Evolutionary conservation across 805 yeast genomes (phyloP).

Genomic region (Priceomyces carsonii): DNA sequence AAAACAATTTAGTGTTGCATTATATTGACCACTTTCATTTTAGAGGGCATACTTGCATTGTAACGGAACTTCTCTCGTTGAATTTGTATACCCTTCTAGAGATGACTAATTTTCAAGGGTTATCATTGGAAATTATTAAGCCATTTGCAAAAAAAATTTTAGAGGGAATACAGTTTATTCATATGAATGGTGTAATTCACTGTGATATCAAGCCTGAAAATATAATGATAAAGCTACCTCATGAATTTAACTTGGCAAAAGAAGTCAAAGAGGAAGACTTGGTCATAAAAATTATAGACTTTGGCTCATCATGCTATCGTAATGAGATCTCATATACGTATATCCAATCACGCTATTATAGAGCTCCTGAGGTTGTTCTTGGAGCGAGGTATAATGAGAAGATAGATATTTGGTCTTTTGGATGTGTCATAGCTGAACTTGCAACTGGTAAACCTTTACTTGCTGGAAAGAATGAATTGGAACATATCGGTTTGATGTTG

Average conservation of each 20-base stretch:
- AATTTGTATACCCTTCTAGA: constrained; percentile 65
- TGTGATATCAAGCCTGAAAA: constrained; percentile 90
- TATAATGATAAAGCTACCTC: constrained; percentile 54
- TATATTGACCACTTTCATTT: constrained; percentile 74
- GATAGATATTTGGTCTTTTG: constrained; percentile 55
- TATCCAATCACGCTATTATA: constrained; percentile 65
- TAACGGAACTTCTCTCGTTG: constrained; percentile 68
- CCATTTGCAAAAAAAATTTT: constrained; percentile 56
- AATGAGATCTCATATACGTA: constrained; percentile 50
- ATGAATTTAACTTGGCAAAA: constrained; percentile 1
- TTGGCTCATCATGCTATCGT: constrained; percentile 63
- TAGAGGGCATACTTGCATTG: constrained; percentile 80
- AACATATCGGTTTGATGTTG: constrained; percentile 43
- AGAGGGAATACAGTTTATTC: constrained; percentile 60
- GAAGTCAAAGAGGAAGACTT: constrained; percentile 38
- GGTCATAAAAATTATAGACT: constrained; percentile 71
- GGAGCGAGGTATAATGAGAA: constrained; percentile 61
- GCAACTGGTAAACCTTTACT: constrained; percentile 41
- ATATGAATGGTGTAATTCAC: constrained; percentile 60
- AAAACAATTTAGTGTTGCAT: constrained; percentile 38
- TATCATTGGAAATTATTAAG: constrained; percentile 41
- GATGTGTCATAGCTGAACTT: constrained; percentile 42
- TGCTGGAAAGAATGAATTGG: constrained; percentile 51
- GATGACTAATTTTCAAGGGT: constrained; percentile 49
- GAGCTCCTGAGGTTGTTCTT: constrained; percentile 76